A percentile compares a stretch with the other conserved stretches of the same genome.
phyloP scores from a whole-genome alignment of 202 grass and related monocot species.

The Elaeis oleifera region DNA sequence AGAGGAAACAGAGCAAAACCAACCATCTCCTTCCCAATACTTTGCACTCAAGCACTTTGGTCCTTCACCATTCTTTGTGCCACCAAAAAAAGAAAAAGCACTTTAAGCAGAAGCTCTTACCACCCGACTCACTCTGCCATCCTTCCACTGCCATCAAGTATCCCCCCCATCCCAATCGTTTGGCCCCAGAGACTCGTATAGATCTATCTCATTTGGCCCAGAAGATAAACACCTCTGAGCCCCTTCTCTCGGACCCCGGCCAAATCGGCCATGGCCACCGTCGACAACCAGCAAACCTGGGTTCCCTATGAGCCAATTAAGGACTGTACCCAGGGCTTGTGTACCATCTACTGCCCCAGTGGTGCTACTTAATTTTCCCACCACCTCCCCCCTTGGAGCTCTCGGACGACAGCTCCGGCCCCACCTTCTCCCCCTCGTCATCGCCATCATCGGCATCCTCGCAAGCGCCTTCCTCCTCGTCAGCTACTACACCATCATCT shows the following conservation, averaged over 20 bases:
- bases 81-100: background rate
- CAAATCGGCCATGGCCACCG: background rate
- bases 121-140: conserved; percentile 19
- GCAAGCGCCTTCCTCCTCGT: conserved; percentile 74
- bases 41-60: conserved; percentile 21
- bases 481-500: conserved; percentile 84
- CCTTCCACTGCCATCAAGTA: conserved; percentile 13
- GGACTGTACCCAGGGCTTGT: conserved; percentile 50
- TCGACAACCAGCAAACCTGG: conserved; percentile 29
- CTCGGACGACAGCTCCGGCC: conserved; percentile 35
- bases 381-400: conserved; percentile 67
- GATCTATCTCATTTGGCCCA: too few species aligned
- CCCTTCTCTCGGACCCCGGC: too few species aligned
- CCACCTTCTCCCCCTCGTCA: conserved; percentile 67
- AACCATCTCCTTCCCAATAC: background rate
- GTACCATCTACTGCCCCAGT: conserved; percentile 50
- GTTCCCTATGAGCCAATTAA: conserved; percentile 42
- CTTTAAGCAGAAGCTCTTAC: conserved; percentile 9
- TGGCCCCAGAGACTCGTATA: too few species aligned
- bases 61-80: conserved; percentile 17
- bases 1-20: background rate
- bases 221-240: too few species aligned
- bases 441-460: conserved; percentile 85
- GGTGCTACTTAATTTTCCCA: conserved; percentile 70
- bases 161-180: too few species aligned